Evolutionary conservation across 345 rosid species (phyloP).

Genomic region (Citrus unshiu): DNA sequence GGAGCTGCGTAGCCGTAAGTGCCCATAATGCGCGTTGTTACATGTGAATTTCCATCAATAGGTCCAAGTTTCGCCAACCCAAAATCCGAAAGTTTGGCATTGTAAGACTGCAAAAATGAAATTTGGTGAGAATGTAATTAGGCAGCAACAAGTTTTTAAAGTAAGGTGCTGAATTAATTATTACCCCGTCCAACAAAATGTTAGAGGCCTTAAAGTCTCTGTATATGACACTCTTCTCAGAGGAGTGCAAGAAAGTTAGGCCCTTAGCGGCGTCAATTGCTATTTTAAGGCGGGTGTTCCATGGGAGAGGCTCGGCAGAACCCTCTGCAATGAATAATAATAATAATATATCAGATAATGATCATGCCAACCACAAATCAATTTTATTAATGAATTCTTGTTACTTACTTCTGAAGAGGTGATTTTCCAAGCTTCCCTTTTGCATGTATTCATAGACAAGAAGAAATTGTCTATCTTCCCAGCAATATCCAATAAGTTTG

Average conservation of each 20-base stretch:
- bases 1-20: slow-evolving; percentile 91
- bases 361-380: not conserved
- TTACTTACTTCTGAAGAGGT: slow-evolving; percentile 63
- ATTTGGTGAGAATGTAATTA: not conserved
- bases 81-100: slow-evolving; percentile 83
- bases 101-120: slow-evolving; percentile 37
- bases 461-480: slow-evolving; percentile 67
- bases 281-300: slow-evolving; percentile 59
- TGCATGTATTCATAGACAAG: slow-evolving; percentile 75
- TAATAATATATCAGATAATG: too few relatives aligned
- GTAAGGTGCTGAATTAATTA: not conserved
- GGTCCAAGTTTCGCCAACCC: slow-evolving; percentile 84
- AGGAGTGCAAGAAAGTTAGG: slow-evolving; percentile 62
- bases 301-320: slow-evolving; percentile 49
- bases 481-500: slow-evolving; percentile 75
- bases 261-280: slow-evolving; percentile 85
- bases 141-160: not conserved
- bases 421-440: slow-evolving; percentile 75
- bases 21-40: slow-evolving; percentile 71
- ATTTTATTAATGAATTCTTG: too few relatives aligned
- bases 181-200: slow-evolving; percentile 74
- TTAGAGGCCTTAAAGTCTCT: slow-evolving; percentile 89
- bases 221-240: slow-evolving; percentile 78
- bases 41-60: slow-evolving; percentile 55
- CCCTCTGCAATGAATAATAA: slow-evolving; percentile 33